Base-by-base conservation (phyloP, 2,329 filamentous ascomycete genomes). In the Teratosphaeria viscida region DNA sequence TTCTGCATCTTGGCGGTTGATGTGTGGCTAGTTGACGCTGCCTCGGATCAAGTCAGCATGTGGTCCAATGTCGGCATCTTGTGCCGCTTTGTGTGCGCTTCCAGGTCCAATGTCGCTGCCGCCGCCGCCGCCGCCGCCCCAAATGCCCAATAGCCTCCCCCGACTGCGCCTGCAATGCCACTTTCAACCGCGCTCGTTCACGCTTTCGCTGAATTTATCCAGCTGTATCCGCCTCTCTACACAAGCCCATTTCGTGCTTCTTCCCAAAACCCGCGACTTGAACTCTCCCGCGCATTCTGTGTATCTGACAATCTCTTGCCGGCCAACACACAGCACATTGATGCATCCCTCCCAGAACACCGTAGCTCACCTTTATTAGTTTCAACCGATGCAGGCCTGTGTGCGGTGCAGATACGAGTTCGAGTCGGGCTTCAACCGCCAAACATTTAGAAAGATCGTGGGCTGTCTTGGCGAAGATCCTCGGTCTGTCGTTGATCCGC, bases 1-100 rank as follows among this genome's bases (percentile, higher is more conserved):
- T 55, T 61, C 43, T 57, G 54, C 61, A 62, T 62, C 52, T 52
- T 62, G 54, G 58, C 59, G 59, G 53, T 43, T 49, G 43, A 49
- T 49, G 5, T 23, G n/a, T 49, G 52, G 43, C 19, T 49, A n/a
- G 23, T 10, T 49, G 5, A 49, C 23, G 19, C 43, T 49, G 43
- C 19, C 6, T 49, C n/a, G n/a, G 26, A 6, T 49, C 14, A n/a
- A 49, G 43, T 49, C 43, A 49, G 43, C 43, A 23, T 19, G 16
- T 49, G 43, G 8, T n/a, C 43, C 19, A 10, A 19, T 49, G 43
- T 43, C 19, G 10, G n/a, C n/a, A 23, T 49, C 19, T 23, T 19
- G n/a, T 23, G 23, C 23, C 19, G n/a, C n/a, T 49, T 23, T 32
- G 29, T 32, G 29, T 32, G 29, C 7, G 29, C 29, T 32, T 32